These are phyloP conservation scores for Jaminaea rosea DNA, from an alignment of 1,284 basidiomycete species.

Conservation along the genomic window DNA sequence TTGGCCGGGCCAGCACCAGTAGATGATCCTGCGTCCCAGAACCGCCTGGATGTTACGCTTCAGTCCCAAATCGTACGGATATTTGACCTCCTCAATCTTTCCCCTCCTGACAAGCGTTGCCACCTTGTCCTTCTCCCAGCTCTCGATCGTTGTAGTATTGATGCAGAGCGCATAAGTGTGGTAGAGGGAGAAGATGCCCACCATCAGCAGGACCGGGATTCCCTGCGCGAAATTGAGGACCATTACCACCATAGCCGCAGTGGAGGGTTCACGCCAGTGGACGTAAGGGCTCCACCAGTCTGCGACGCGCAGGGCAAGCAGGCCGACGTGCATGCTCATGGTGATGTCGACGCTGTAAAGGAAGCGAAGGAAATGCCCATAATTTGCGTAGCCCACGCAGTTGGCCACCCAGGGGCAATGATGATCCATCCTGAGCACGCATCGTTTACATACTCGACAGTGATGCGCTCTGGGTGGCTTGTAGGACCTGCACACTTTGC, in stretches of 20 bases:
- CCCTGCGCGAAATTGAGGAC: conserved; percentile 79
- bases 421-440: conserved; percentile 50
- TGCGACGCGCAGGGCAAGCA: conserved; percentile 22
- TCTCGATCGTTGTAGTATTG: conserved; percentile 92
- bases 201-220: conserved; percentile 71
- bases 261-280: conserved; percentile 61
- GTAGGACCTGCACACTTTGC: conserved; percentile 30
- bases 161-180: conserved; percentile 71
- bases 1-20: conserved; percentile 72
- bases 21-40: conserved; percentile 62
- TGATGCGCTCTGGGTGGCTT: conserved; percentile 47
- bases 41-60: conserved; percentile 65
- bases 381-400: conserved; percentile 48
- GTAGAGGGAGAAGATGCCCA: conserved; percentile 68
- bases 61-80: conserved; percentile 76
- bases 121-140: conserved; percentile 93
- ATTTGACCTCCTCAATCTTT: conserved; percentile 79
- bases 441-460: conserved; percentile 43
- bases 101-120: conserved; percentile 74
- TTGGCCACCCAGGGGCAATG: conserved; percentile 54
- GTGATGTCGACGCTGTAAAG: conserved; percentile 68
- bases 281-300: conserved; percentile 24
- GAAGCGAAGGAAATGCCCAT: conserved; percentile 48
- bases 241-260: conserved; percentile 67
- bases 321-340: conserved; percentile 50